Conservation (phyloP, 768 basidiomycete species). For the Russula emetica region DNA sequence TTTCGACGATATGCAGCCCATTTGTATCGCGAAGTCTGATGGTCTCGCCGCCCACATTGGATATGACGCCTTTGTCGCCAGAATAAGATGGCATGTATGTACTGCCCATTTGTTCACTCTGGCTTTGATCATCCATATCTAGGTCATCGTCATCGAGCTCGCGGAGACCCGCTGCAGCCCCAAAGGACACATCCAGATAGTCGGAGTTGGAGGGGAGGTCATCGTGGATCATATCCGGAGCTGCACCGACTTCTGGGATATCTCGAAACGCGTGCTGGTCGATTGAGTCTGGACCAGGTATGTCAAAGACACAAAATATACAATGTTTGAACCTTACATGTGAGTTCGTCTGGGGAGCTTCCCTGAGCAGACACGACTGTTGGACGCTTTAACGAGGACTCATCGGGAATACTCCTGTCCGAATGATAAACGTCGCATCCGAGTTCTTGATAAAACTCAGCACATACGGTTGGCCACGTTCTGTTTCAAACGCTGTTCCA, state of each 20-base stretch:
- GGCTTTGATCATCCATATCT: slow-evolving; percentile 53
- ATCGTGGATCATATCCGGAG: slow-evolving; percentile 86
- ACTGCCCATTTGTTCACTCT: slow-evolving; percentile 13
- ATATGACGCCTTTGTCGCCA: slow-evolving; percentile 41
- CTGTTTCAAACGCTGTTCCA: slow-evolving; percentile 40
- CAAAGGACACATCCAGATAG: slow-evolving; percentile 82
- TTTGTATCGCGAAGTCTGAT: slow-evolving; percentile 66
- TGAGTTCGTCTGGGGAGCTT: slow-evolving; percentile 27
- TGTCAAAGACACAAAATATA: not conserved
- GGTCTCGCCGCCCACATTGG: slow-evolving; percentile 76
- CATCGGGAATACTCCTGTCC: slow-evolving; percentile 2
- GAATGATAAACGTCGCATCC: not conserved
- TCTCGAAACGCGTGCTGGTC: slow-evolving; percentile 79
- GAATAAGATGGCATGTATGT: slow-evolving; percentile 1
- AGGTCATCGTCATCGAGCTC: slow-evolving; percentile 69
- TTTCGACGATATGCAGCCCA: slow-evolving; percentile 64
- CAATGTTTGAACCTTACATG: slow-evolving; percentile 29
- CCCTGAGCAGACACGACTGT: slow-evolving; percentile 17
- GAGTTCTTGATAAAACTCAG: not conserved
- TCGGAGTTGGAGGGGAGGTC: slow-evolving; percentile 87
- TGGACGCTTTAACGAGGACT: slow-evolving; percentile 12
- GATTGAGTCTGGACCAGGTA: slow-evolving; percentile 51
- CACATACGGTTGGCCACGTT: slow-evolving; percentile 32
- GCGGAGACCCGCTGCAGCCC: slow-evolving; percentile 68
- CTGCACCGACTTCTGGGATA: slow-evolving; percentile 69